Base-by-base conservation (phyloP, 2,329 filamentous ascomycete genomes). In the Sarocladium kiliense region DNA sequence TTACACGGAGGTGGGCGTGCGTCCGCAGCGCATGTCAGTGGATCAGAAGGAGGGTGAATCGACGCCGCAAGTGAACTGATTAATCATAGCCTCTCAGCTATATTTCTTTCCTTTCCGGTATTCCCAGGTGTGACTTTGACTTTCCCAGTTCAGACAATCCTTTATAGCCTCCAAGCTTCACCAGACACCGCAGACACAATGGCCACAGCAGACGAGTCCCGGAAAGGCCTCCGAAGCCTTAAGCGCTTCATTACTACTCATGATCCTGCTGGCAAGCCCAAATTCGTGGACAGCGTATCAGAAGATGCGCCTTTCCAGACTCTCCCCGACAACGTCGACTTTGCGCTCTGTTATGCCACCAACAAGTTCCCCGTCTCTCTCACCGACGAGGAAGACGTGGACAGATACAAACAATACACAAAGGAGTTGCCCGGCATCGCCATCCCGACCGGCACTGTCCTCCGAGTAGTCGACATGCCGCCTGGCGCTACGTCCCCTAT, bases 391-490 rank as follows among this genome's bases (percentile, higher is more conserved):
- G 11, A 21, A 21, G 41, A 44, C 21, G 41, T 44, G 18, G 21
- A 25, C 41, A 44, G 6, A 5, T 44, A 44, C 41, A 44, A 44
- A 16, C 12, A 44, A 7, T 44, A 44, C 21, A 44, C 41, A 10
- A 44, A 44, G n/a, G 41, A 44, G 21, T 59, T 61, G 3, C 66
- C 66, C 4, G 68, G 68, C 0, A 59, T 70, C 51, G 64, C 34
- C 4, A 61, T 68, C 12, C 61, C 63, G 1, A 63, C 58, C 36
- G 77, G 77, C 32, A 76, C 71, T 0, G 71, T 79, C 1, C 68
- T 74, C 6, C 72, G 77, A 2, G 70, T 76, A 37, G 76, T 80
- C 6, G 78, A 81, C 57, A 75, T 80, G 58, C 66, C 69, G 0
- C 77, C 77, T 0, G 58, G 53, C 0, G 39, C 44, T 4, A 37